Conservation (phyloP, 2,329 filamentous ascomycete genomes). For the Fusarium palustre region DNA sequence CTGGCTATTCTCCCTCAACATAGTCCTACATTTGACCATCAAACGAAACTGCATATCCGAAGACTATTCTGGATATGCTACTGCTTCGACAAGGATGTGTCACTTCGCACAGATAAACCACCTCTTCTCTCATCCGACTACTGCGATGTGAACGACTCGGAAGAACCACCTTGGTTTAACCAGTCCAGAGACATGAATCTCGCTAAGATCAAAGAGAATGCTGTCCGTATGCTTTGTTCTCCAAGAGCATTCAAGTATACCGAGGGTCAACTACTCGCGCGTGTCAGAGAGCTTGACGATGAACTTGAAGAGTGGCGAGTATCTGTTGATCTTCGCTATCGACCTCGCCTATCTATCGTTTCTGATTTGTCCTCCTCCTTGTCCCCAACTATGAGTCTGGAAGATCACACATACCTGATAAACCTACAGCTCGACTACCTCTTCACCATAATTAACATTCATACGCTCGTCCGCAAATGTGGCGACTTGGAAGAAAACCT, state of each 20-base stretch:
- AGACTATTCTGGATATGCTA: constrained; percentile 30
- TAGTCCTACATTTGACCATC: constrained; percentile 22
- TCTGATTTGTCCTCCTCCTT: constrained; percentile 15
- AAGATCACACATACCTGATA: constrained; percentile 30
- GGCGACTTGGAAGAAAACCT: constrained; percentile 34
- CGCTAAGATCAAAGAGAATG: constrained; percentile 33
- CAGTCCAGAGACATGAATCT: constrained; percentile 30
- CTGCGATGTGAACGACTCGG: constrained; percentile 25
- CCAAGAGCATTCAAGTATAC: constrained; percentile 33
- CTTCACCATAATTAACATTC: constrained; percentile 38
- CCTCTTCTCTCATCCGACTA: constrained; percentile 23
- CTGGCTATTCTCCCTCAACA: constrained; percentile 23
- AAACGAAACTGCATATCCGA: constrained; percentile 8
- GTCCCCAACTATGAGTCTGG: constrained; percentile 4
- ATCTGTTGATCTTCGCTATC: constrained; percentile 37
- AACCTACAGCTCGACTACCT: constrained; percentile 35
- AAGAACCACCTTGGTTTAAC: constrained; percentile 9
- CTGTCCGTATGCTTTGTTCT: constrained; percentile 20
- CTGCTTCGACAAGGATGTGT: constrained; percentile 24
- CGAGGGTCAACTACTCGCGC: constrained; percentile 42
- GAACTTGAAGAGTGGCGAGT: constrained; percentile 51
- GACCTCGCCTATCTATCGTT: constrained; percentile 28
- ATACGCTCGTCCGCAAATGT: constrained; percentile 34
- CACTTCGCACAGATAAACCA: constrained; percentile 10
- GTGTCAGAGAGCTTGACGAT: constrained; percentile 48